These are phyloP conservation scores for Gomphus bonarii DNA, from an alignment of 1,284 basidiomycete genomes.

Conservation along the genomic window DNA sequence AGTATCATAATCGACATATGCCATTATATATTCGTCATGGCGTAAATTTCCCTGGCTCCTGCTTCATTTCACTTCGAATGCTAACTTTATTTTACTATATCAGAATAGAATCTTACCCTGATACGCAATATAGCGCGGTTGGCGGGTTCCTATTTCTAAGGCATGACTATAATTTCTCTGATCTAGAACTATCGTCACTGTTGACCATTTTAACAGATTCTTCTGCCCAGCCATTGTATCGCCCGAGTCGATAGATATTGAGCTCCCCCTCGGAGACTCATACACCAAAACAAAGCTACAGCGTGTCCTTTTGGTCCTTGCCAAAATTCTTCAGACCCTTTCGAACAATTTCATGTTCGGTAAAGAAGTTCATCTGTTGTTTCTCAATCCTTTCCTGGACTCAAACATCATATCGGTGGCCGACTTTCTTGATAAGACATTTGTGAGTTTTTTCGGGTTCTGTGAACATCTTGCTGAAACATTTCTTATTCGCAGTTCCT, in stretches of 20 bases:
- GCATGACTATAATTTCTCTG: slow-evolving; percentile 23
- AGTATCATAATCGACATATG: slow-evolving; percentile 86
- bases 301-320: slow-evolving; percentile 74
- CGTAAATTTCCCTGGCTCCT: slow-evolving; percentile 40
- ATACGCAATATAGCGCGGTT: slow-evolving; percentile 76
- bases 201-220: not conserved
- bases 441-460: not conserved
- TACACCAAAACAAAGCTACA: slow-evolving; percentile 35
- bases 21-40: slow-evolving; percentile 70
- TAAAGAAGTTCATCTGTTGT: slow-evolving; percentile 77
- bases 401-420: slow-evolving; percentile 74
- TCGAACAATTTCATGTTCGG: slow-evolving; percentile 90
- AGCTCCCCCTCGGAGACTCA: slow-evolving; percentile 39
- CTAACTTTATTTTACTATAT: not conserved
- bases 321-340: slow-evolving; percentile 86
- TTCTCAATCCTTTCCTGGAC: slow-evolving; percentile 68
- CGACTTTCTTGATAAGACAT: slow-evolving; percentile 62
- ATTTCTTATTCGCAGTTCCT: not conserved
- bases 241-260: slow-evolving; percentile 76
- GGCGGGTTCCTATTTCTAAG: slow-evolving; percentile 89
- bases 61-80: not conserved
- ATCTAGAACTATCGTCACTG: not conserved
- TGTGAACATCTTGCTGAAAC: not conserved
- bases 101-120: slow-evolving; percentile 61
- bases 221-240: slow-evolving; percentile 67